A percentile compares a stretch with the other conserved stretches of the same genome.
phyloP scores from a whole-genome alignment of 208 protist genomes.

The Balamuthia mandrillaris region DNA sequence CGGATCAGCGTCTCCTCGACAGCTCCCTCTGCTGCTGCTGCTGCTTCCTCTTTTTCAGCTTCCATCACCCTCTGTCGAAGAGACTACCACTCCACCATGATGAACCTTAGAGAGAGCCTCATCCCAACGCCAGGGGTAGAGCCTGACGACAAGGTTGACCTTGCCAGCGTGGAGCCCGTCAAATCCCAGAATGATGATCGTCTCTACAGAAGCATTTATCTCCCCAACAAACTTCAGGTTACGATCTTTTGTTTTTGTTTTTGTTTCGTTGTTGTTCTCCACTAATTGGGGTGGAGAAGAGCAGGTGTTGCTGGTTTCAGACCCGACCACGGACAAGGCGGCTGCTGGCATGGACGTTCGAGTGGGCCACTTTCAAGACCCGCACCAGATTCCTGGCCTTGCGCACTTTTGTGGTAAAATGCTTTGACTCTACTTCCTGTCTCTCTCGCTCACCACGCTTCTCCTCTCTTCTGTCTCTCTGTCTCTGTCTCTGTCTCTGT shows the following conservation, averaged over 20 bases:
- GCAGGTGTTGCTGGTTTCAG: slow-evolving; percentile 14
- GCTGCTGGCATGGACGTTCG: slow-evolving; percentile 66
- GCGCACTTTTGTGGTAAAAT: slow-evolving; percentile 70
- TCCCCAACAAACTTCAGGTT: not conserved
- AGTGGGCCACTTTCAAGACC: slow-evolving; percentile 69
- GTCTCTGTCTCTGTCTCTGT: no score
- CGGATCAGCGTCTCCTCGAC: no score
- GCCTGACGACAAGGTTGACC: not conserved
- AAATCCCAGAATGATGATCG: not conserved
- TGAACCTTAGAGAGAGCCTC: not conserved
- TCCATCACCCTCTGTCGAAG: no score
- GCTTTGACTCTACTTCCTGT: not conserved
- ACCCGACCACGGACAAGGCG: slow-evolving; percentile 28
- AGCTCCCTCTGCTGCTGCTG: no score
- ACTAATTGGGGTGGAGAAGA: not conserved
- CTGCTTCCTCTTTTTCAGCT: no score
- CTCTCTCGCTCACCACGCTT: no score
- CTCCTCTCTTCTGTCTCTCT: no score
- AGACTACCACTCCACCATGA: not conserved
- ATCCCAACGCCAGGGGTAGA: not conserved
- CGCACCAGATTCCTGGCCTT: slow-evolving; percentile 70
- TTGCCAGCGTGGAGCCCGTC: not conserved
- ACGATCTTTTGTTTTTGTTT: not conserved
- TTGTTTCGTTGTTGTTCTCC: not conserved
- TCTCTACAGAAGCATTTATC: not conserved